Evolutionary conservation across 495 filamentous ascomycete genomes (phyloP).

Genomic region (Amphirosellinia nigrospora): DNA sequence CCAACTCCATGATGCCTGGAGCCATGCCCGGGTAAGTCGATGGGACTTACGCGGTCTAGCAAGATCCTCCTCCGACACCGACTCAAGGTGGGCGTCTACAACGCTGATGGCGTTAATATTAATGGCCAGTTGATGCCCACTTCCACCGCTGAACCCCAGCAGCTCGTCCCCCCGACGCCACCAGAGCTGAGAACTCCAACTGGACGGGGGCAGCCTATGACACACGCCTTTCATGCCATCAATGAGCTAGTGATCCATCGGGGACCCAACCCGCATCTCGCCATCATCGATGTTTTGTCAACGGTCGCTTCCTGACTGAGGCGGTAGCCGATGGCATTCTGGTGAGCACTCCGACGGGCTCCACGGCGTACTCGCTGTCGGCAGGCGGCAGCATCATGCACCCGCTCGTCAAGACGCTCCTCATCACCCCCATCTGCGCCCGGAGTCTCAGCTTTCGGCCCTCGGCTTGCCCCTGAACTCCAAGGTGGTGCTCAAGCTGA

Average conservation of each 20-base stretch:
- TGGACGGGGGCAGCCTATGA: slow-evolving; percentile 33
- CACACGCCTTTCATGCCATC: slow-evolving; percentile 77
- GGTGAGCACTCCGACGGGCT: slow-evolving; percentile 90
- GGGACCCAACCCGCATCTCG: slow-evolving; percentile 85
- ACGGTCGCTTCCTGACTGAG: slow-evolving; percentile 84
- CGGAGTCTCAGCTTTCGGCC: slow-evolving; percentile 91
- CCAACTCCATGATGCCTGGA: slow-evolving; percentile 57
- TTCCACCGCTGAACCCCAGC: slow-evolving; percentile 49
- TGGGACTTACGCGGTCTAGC: slow-evolving; percentile 74
- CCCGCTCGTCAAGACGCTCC: slow-evolving; percentile 82
- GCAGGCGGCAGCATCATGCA: slow-evolving; percentile 95
- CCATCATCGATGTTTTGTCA: slow-evolving; percentile 88
- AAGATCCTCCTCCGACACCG: slow-evolving; percentile 86
- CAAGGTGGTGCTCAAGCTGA: slow-evolving; percentile 80
- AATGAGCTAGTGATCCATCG: slow-evolving; percentile 96
- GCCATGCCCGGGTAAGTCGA: slow-evolving; percentile 77
- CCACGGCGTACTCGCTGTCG: slow-evolving; percentile 92
- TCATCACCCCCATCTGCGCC: slow-evolving; percentile 93
- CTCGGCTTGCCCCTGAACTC: slow-evolving; percentile 87
- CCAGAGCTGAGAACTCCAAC: slow-evolving; percentile 1
- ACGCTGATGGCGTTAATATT: slow-evolving; percentile 62
- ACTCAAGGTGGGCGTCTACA: slow-evolving; percentile 80
- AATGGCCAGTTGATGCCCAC: slow-evolving; percentile 54
- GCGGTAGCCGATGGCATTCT: slow-evolving; percentile 95
- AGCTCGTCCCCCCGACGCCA: slow-evolving; percentile 37